phyloP scores from a whole-genome alignment of 495 filamentous ascomycete genomes.

The Oidiodendron maius region DNA sequence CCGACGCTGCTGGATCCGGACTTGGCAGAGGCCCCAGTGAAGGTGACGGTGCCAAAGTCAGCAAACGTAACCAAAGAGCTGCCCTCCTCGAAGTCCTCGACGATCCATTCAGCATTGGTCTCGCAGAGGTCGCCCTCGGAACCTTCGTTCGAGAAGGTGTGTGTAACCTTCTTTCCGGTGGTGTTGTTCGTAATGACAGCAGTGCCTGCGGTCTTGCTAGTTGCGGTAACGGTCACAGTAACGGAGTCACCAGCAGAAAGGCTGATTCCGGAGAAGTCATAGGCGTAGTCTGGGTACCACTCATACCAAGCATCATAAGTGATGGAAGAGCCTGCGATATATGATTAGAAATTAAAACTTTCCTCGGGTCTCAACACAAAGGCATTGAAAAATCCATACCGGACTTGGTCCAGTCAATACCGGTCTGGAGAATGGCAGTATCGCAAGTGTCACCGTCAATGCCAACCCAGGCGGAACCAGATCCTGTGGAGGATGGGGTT shows the following conservation, averaged over 20 bases:
- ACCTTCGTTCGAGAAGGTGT: constrained; percentile 36
- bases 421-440: constrained; percentile 55
- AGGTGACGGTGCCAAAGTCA: constrained; percentile 30
- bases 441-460: constrained; percentile 56
- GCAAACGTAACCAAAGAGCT: constrained; percentile 29
- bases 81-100: constrained; percentile 31
- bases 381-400: too few species aligned
- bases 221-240: constrained; percentile 47
- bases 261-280: constrained; percentile 51
- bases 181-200: constrained; percentile 42
- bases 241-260: constrained; percentile 26
- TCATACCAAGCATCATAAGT: constrained; percentile 64
- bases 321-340: too few species aligned
- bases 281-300: constrained; percentile 56
- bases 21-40: constrained; percentile 15
- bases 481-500: constrained; percentile 28
- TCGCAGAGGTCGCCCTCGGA: constrained; percentile 14
- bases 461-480: constrained; percentile 58
- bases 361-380: too few species aligned
- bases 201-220: constrained; percentile 42
- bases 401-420: constrained; percentile 50
- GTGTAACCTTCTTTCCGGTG: constrained; percentile 47
- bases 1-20: constrained; percentile 8
- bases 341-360: too few species aligned
- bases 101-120: constrained; percentile 33